phyloP scores from a whole-genome alignment of 208 protist species.

The Leishmania gerbilli region DNA sequence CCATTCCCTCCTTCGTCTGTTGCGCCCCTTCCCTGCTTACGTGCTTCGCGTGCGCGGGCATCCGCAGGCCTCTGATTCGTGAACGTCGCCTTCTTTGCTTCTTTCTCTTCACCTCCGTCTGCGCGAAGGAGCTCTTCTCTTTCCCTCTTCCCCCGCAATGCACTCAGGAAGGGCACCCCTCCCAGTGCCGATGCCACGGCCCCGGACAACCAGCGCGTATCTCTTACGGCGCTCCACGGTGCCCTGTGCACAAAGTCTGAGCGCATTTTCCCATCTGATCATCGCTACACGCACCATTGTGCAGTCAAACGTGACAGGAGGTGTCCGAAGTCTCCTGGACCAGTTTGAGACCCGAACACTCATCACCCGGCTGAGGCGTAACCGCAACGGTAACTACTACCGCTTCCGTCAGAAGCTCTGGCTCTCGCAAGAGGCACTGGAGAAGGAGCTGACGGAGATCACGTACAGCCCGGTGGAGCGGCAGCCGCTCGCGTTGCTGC shows the following conservation, averaged over 20 bases:
- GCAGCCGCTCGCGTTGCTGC: slow-evolving; percentile 56
- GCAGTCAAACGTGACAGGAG: slow-evolving; percentile 49
- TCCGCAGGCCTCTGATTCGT: too few species aligned
- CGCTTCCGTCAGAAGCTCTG: slow-evolving; percentile 82
- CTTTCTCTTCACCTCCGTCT: background rate
- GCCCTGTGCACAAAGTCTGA: background rate
- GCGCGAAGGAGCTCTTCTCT: background rate
- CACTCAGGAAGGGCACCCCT: background rate
- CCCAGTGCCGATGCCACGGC: background rate
- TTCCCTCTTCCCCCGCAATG: background rate
- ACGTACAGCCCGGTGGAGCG: slow-evolving; percentile 75
- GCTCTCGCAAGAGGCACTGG: slow-evolving; percentile 66
- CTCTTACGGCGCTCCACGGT: background rate
- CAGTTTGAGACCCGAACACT: slow-evolving; percentile 61
- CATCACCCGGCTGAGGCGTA: slow-evolving; percentile 40
- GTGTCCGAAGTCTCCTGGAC: slow-evolving; percentile 63
- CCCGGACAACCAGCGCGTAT: too few species aligned
- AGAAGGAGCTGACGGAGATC: slow-evolving; percentile 56
- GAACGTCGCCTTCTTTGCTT: background rate
- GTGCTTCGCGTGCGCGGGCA: background rate
- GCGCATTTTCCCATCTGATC: background rate
- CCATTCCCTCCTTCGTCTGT: background rate
- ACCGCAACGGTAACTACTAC: slow-evolving; percentile 81
- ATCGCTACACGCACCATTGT: slow-evolving; percentile 37
- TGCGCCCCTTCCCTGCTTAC: background rate